Base-by-base conservation (phyloP, 176 grass and related monocot species). In the Rhynchospora pubera region DNA sequence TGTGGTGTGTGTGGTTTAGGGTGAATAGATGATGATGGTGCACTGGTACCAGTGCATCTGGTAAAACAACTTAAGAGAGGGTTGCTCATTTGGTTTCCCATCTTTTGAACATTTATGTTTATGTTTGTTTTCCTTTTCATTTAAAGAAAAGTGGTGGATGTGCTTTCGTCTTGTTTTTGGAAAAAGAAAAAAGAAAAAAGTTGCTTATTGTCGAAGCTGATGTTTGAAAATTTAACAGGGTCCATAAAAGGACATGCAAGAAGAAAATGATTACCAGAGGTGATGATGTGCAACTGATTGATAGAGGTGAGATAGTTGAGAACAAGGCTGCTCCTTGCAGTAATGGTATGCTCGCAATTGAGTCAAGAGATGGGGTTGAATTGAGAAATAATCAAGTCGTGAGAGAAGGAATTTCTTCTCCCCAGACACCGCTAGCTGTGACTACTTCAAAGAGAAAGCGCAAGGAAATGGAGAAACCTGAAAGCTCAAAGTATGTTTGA, bases 401-500 rank as follows among this genome's bases (percentile, higher is more conserved):
- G 81, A 77, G 82, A 84, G 57, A 92, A 91, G 21, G 63, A n/a
- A n/a, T n/a, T n/a, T n/a, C n/a, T n/a, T 64, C 7, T 9, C 72
- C 68, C 59, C 83, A 42, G 44, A 47, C 62, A 47, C 16, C 78
- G 79, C 83, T 60, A 45, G 82, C 62, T 48, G 82, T 50, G 48
- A 57, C 14, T 73, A 52, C 43, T 65, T 89, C 55, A 15, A 94
- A 94, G 85, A 91, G 89, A 66, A 94, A 98, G 70, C 83, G 69
- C 18, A 84, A 13, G 57, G 79, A 89, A 65, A 86, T 80, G 67
- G 78, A 51, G 81, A 83, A 85, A 81, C 65, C 88, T 62, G 68
- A 85, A 58, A 85, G 87, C 23, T 91, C 88, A 89, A 94, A 84
- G 91, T 97, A 94, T 67, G 64, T 51, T 78, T 77, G 57, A 87